Evolutionary conservation across 208 protist genomes (phyloP).

Genomic region (Acanthamoeba quina): DNA sequence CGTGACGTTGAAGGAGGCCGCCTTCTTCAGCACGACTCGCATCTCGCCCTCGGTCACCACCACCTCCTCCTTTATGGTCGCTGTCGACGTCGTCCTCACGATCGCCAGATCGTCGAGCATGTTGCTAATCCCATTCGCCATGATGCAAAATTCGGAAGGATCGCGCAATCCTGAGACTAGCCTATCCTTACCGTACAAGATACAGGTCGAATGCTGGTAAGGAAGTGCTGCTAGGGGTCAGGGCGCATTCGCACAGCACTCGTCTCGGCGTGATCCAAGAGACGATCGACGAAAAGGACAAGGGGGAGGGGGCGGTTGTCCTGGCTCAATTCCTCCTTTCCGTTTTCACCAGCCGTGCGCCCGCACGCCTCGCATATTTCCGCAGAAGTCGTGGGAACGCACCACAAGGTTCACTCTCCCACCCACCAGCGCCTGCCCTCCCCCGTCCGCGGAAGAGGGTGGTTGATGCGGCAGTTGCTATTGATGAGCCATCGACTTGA

Average conservation of each 20-base stretch:
- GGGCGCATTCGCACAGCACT: not conserved
- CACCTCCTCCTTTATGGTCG: not conserved
- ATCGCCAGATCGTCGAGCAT: not conserved
- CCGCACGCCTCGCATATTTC: too few species aligned
- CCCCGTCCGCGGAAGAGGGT: too few species aligned
- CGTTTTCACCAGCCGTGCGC: too few species aligned
- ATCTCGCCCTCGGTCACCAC: not conserved
- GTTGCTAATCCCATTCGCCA: not conserved
- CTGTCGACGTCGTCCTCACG: not conserved
- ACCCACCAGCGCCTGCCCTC: too few species aligned
- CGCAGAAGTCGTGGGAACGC: too few species aligned
- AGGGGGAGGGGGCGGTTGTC: too few species aligned
- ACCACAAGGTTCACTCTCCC: too few species aligned
- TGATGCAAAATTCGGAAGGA: not conserved
- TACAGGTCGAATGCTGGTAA: not conserved
- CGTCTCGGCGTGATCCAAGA: not conserved
- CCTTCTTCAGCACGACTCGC: not conserved
- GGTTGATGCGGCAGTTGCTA: too few species aligned
- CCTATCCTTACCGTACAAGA: not conserved
- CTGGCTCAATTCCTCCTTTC: too few species aligned
- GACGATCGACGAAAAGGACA: too few species aligned
- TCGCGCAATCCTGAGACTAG: not conserved
- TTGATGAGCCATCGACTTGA: too few species aligned
- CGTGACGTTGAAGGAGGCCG: conserved; percentile 5
- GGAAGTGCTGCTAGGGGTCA: not conserved